Conservation (phyloP, 768 basidiomycete genomes). For the Termitomyces sp. region DNA sequence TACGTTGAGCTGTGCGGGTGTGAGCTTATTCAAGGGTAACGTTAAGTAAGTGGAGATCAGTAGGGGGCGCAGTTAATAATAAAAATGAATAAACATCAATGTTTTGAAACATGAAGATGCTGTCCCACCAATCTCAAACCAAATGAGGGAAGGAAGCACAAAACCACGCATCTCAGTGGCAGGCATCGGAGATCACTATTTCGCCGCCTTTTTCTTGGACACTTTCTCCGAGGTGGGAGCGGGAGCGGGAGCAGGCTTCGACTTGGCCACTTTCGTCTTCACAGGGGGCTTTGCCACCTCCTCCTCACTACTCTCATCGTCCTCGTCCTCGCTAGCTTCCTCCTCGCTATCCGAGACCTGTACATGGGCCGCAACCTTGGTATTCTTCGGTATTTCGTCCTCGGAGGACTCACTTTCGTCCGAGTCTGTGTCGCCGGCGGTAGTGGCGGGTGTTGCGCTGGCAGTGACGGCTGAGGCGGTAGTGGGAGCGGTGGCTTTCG, state of each 20-base stretch:
- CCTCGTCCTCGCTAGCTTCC: slow-evolving; percentile 13
- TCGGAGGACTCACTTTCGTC: slow-evolving; percentile 18
- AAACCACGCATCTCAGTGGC: background rate
- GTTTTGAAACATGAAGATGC: background rate
- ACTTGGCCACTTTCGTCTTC: slow-evolving; percentile 4
- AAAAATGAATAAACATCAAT: background rate
- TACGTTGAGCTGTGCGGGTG: background rate
- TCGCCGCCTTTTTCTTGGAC: slow-evolving; percentile 22
- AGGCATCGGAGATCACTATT: background rate
- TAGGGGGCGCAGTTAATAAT: background rate
- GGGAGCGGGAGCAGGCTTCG: slow-evolving; percentile 3
- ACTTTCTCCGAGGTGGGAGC: slow-evolving; percentile 4
- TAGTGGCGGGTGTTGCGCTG: slow-evolving; percentile 11
- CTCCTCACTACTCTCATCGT: background rate
- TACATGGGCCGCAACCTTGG: slow-evolving; percentile 18
- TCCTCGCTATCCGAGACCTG: background rate
- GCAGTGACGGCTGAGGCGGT: background rate
- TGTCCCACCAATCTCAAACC: background rate
- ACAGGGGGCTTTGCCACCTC: slow-evolving; percentile 13
- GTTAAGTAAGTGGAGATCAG: background rate
- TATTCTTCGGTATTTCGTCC: slow-evolving; percentile 22
- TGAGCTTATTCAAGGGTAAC: background rate
- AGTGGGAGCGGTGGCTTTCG: slow-evolving; percentile 3
- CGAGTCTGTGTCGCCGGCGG: slow-evolving; percentile 15
- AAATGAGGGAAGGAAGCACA: slow-evolving; percentile 1